phyloP scores from a whole-genome alignment of 73 alveolate genomes.

The Symbiodinium natans region DNA sequence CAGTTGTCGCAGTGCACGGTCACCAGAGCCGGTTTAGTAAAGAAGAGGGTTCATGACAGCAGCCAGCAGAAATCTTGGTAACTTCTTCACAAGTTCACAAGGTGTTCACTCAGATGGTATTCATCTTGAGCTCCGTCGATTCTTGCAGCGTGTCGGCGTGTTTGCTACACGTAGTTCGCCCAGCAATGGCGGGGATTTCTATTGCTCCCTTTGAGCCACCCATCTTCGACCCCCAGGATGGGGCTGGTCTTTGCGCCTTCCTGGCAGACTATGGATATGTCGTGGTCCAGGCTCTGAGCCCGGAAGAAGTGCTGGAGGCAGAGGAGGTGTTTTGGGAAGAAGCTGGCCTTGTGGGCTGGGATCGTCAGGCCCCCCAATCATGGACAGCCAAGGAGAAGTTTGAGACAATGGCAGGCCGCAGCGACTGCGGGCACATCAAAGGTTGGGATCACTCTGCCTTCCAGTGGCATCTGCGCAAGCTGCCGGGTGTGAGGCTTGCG shows the following conservation, averaged over 20 bases:
- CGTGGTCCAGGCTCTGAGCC: background rate
- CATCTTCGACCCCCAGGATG: background rate
- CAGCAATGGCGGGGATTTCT: background rate
- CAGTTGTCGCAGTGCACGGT: too few species aligned
- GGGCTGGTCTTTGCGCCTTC: background rate
- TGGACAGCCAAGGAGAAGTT: slow-evolving; percentile 9
- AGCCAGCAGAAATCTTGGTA: too few species aligned
- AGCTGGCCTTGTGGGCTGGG: background rate
- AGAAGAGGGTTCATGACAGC: too few species aligned
- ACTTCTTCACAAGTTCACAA: too few species aligned
- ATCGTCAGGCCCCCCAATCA: background rate
- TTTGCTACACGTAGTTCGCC: too few species aligned
- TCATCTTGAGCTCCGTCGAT: too few species aligned
- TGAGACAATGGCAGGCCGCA: background rate
- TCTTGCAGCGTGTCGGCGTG: too few species aligned
- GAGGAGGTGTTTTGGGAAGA: background rate
- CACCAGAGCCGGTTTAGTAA: too few species aligned
- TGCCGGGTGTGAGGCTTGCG: background rate
- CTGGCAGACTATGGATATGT: background rate
- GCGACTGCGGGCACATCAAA: background rate
- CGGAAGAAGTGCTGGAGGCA: background rate
- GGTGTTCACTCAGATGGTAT: too few species aligned
- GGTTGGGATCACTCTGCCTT: slow-evolving; percentile 4
- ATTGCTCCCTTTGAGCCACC: background rate
- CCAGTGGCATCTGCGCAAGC: background rate